Base-by-base conservation (phyloP, 2,329 filamentous ascomycete species). In the Pseudogymnoascus pannorum region DNA sequence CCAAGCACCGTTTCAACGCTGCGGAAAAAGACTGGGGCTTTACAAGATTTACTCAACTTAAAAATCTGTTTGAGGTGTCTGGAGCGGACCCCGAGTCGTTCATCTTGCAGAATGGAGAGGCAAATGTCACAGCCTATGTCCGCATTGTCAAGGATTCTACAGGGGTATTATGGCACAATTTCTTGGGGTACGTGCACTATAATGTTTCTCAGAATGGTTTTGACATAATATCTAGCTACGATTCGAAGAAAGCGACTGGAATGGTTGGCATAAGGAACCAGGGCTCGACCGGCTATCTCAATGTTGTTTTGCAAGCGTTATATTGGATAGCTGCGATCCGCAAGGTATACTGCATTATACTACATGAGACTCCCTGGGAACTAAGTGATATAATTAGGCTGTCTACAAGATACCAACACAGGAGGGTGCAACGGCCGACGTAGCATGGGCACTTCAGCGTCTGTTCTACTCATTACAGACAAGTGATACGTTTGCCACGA, bases 1-100 rank as follows among this genome's bases (percentile, higher is more conserved):
- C 94, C n/a, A 91, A 92, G 68, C 94, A 99, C 73, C 88, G 94
- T 62, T 99, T 97, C 75, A 97, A 92, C 4, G 90, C 89, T 65
- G 94, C 97, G 51, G 94, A 99, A 75, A 92, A 91, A 22, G 94
- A 99, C 70, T 99, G 94, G 94, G 94, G 94, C 1, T 99, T 99
- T 74, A 99, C 94, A n/a, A 81, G 92, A 61, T 99, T 97, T 71
- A 86, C 91, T 12, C 93, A 97, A 73, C 82, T 96, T 57, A 83
- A 91, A 60, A 88, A 86, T 70, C 87, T 97, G 73, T 96, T 97
- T 71, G 87, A 87, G 63, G 79, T 86, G 31, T 81, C 85, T 1
- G 96, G 88, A 83, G 89, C 93, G 61, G 84, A 85, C 22, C 77
- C 78, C 18, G 77, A 75, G 35, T 82, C 89, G 61, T 90, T 88